phyloP scores from a whole-genome alignment of 257 asterid species.

The Schizonepeta tenuifolia region DNA sequence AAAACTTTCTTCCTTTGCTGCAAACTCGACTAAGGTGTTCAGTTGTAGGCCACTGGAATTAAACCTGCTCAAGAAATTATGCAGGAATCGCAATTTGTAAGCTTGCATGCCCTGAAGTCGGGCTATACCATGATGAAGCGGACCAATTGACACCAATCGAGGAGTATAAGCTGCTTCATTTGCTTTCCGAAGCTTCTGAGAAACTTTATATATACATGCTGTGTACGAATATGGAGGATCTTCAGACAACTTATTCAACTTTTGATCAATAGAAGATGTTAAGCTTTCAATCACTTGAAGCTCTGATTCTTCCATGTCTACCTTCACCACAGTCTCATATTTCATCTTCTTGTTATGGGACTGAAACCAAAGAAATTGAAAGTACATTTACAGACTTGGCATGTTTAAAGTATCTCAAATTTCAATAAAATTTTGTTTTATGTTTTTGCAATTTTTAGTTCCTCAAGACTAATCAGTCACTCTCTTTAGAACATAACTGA shows the following conservation, averaged over 20 bases:
- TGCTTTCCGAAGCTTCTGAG: slow-evolving; percentile 33
- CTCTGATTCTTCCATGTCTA: background rate
- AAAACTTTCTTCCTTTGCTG: slow-evolving; percentile 9
- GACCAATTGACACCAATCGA: slow-evolving; percentile 40
- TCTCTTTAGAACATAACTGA: background rate
- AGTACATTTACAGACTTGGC: background rate
- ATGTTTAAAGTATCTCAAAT: background rate
- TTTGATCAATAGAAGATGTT: background rate
- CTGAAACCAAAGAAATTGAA: background rate
- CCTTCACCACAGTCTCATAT: background rate
- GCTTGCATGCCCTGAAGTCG: slow-evolving; percentile 40
- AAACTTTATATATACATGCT: slow-evolving; percentile 39
- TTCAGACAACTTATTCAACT: background rate
- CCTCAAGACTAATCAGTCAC: background rate
- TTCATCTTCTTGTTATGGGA: background rate
- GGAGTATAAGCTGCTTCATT: slow-evolving; percentile 40
- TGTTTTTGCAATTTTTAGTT: background rate
- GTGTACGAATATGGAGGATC: slow-evolving; percentile 13
- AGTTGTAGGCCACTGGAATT: slow-evolving; percentile 17
- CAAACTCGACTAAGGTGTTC: slow-evolving; percentile 26
- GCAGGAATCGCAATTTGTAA: slow-evolving; percentile 37
- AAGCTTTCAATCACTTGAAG: slow-evolving; percentile 1
- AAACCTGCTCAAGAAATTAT: slow-evolving; percentile 34
- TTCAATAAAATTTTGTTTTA: background rate
- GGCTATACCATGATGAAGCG: slow-evolving; percentile 29